Percentiles rank a stretch among this genome's conserved stretches.
phyloP scores from a whole-genome alignment of 371 early-diverging fungal genomes.

The Conidiobolus incongruus region DNA sequence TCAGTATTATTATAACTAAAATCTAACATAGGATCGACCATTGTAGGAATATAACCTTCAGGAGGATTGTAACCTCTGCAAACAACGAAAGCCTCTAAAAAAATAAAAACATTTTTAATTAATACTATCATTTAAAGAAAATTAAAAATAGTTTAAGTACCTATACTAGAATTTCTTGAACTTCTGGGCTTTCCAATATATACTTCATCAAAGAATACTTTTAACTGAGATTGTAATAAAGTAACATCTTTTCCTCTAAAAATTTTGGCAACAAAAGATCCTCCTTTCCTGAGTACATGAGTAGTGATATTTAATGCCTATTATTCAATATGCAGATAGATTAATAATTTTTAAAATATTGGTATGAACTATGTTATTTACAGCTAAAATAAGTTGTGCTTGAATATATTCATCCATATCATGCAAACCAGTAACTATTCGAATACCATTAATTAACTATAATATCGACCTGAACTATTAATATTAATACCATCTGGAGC shows the following conservation, averaged over 20 bases:
- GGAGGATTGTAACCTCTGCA: slow-evolving; percentile 78
- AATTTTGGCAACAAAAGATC: slow-evolving; percentile 92
- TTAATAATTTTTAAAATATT: too few relatives aligned
- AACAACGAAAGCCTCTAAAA: slow-evolving; percentile 84
- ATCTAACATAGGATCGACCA: slow-evolving; percentile 72
- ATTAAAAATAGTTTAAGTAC: too few relatives aligned
- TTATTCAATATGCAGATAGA: too few relatives aligned
- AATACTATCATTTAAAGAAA: too few relatives aligned
- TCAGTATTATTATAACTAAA: slow-evolving; percentile 30
- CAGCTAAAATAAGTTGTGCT: slow-evolving; percentile 78
- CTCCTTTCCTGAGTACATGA: slow-evolving; percentile 67
- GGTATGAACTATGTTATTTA: slow-evolving; percentile 12
- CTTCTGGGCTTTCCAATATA: slow-evolving; percentile 85
- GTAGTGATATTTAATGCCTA: slow-evolving; percentile 86
- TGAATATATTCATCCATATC: slow-evolving; percentile 99
- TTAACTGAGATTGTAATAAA: slow-evolving; percentile 73
- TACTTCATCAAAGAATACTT: slow-evolving; percentile 73
- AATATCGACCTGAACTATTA: too few relatives aligned
- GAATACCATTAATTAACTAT: too few relatives aligned
- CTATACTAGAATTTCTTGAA: slow-evolving; percentile 79
- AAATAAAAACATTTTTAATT: too few relatives aligned
- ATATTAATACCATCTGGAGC: slow-evolving; percentile 83
- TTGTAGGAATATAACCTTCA: slow-evolving; percentile 56
- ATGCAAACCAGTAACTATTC: slow-evolving; percentile 90
- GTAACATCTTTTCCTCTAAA: slow-evolving; percentile 87